A percentile compares a stretch with the other conserved stretches of the same genome.
phyloP scores from a whole-genome alignment of 345 rosid genomes.

The Populus davidiana region DNA sequence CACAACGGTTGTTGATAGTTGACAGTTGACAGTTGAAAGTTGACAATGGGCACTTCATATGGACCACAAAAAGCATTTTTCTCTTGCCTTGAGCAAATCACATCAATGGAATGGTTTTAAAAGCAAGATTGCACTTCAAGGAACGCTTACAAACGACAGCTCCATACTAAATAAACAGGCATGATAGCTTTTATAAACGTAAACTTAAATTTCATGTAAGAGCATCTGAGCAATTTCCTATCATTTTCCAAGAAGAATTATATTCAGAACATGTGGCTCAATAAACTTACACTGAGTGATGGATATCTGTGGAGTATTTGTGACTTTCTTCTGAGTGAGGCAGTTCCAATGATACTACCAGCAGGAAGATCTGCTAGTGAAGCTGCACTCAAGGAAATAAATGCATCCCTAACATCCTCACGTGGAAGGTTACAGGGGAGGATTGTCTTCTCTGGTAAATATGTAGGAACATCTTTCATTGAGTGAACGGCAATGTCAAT shows the following conservation, averaged over 20 bases:
- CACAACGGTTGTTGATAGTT: not conserved
- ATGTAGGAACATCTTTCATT: slow-evolving; percentile 98
- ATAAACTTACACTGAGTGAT: slow-evolving; percentile 52
- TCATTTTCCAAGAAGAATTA: not conserved
- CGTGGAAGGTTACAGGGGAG: slow-evolving; percentile 88
- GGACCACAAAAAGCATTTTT: not conserved
- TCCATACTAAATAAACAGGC: not conserved
- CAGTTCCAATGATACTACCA: slow-evolving; percentile 90
- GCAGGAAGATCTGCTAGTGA: slow-evolving; percentile 77
- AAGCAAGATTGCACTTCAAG: not conserved
- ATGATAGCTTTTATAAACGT: not conserved
- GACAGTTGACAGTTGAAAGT: too few relatives aligned
- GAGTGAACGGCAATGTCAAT: slow-evolving; percentile 98
- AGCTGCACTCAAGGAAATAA: slow-evolving; percentile 59
- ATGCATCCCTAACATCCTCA: slow-evolving; percentile 97
- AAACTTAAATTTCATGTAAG: not conserved
- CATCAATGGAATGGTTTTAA: not conserved
- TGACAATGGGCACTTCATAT: not conserved
- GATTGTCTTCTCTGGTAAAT: slow-evolving; percentile 74
- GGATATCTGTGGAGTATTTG: slow-evolving; percentile 92
- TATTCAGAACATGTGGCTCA: not conserved
- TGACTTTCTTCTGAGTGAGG: slow-evolving; percentile 94
- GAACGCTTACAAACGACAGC: not conserved
- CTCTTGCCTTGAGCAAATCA: not conserved
- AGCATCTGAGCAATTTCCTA: not conserved